These are phyloP conservation scores for Hyaloperonospora arabidopsidis DNA, from an alignment of 352 stramenopile genomes.

Conservation along the genomic window DNA sequence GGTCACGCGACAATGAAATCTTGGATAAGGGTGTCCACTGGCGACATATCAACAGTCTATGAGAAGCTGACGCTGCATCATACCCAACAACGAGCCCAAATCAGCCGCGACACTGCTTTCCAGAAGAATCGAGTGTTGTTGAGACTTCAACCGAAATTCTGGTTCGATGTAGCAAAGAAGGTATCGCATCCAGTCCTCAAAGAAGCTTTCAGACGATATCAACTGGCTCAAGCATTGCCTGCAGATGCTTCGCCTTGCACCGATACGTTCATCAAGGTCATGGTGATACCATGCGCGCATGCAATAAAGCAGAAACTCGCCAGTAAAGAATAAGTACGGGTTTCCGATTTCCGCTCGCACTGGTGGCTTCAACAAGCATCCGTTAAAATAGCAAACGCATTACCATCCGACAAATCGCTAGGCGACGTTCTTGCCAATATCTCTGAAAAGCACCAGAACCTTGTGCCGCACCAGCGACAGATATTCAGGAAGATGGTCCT, in stretches of 20 bases:
- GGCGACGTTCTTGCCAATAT: neutral
- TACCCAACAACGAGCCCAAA: no score
- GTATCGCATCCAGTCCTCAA: no score
- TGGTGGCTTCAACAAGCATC: neutral
- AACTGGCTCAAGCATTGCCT: neutral
- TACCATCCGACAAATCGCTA: slow-evolving; percentile 1
- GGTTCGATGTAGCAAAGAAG: no score
- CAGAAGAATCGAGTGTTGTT: no score
- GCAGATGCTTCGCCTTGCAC: neutral
- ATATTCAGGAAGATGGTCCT: slow-evolving; percentile 1
- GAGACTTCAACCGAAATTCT: no score
- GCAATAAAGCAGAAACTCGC: slow-evolving; percentile 1
- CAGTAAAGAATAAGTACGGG: neutral
- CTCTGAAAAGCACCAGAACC: neutral
- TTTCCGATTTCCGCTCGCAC: neutral
- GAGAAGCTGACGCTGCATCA: no score
- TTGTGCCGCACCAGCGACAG: neutral
- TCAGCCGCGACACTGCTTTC: no score
- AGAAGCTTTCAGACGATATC: no score
- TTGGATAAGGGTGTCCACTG: no score
- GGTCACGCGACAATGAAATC: no score
- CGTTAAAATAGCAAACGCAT: slow-evolving; percentile 1
- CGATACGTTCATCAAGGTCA: neutral
- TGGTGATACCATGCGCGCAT: slow-evolving; percentile 1
- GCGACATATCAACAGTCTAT: no score